Evolutionary conservation across 192 early-diverging fungal species (phyloP), one percentile per base, ranked within the genome.

Genomic region (Coemansia furcata): DNA sequence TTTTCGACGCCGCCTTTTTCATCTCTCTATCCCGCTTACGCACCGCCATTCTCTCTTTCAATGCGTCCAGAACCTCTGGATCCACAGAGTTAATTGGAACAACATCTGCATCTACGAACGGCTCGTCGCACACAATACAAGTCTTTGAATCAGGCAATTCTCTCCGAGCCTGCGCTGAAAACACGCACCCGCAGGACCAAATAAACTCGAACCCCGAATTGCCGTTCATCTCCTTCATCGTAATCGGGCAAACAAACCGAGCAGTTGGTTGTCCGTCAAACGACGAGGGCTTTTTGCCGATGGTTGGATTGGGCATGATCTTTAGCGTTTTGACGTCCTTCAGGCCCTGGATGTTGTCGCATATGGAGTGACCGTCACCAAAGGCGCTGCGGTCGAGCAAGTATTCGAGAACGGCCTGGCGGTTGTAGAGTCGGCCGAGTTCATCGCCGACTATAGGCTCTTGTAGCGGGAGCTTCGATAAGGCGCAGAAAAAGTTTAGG

Each of bases 371-470:
- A n/a, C 80, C 87, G 58, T 91, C 90, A 21, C 91, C 89, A 66
- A 77, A 90, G 21, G 64, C 72, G 29, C 62, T 82, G 52, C 77
- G 77, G 26, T 72, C 74, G 0, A 91, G 72, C 6, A 93, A 75
- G 57, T 80, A 87, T 49, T 89, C 84, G 0, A 93, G 63, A 38
- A 93, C 64, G 0, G 86, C 76, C n/a, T 87, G 86, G 63, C 90
- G 89, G 72, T 91, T 92, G 82, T 91, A 93, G 35, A 93, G 77
- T 14, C 85, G 84, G 1, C 92, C 92, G 5, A 92, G 77, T 9
- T 60, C 73, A 57, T 84, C 81, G 14, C 73, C 74, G 14, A 91
- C 90, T 9, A 93, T 67, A 0, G 92, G 92, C 26, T 69, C 63
- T 23, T 72, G 47, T 15, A 93, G 83, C 8, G 84, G 87, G 33